Evolutionary conservation across 352 stramenopile genomes (phyloP), one percentile per base, ranked within the genome.

Genomic region (Phytophthora tentaculata): DNA sequence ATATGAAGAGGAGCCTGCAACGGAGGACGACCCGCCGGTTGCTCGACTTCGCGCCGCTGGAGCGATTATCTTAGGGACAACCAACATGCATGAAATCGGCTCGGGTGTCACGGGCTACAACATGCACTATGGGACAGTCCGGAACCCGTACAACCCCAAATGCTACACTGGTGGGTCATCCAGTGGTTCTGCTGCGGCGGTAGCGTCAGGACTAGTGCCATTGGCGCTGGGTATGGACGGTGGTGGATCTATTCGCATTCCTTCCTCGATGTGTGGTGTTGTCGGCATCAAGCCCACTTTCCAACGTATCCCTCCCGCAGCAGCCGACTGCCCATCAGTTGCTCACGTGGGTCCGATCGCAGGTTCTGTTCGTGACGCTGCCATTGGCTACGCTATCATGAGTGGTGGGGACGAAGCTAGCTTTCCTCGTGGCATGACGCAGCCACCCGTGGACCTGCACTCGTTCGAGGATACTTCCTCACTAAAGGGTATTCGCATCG

Each of bases 121-220:
- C 65, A 86, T 88, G 74, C 73, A 84, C 32, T 77, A 87, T 47
- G 88, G 88, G 37, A 90, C 80, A 1, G 73, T 85, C 13, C 84
- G 77, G 44, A 98, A 98, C 58, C 90, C 95, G 29, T 93, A 97
- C 69, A 90, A 96, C 65, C 72, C 76, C 0, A 73, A 84, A 37
- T 81, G 90, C 60, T 97, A 97, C 73, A 86, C 89, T 35, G 95
- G 93, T 61, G 95, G 95, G n/a, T 97, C 89, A 2, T 97, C 89
- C 3, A 96, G 88, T 67, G 95, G 93, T 16, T 96, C 86, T 13
- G 91, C 93, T 20, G 92, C 85, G 10, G 92, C 90, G 1, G 92
- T 98, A 14, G 67, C 92, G 2, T 83, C 89, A 10, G 95, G 93
- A 19, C 60, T 98, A n/a, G 86, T 97, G 28, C 92, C 91, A 2